phyloP scores from a whole-genome alignment of 805 yeast species.

The Cyberlindnera mississippiensis region DNA sequence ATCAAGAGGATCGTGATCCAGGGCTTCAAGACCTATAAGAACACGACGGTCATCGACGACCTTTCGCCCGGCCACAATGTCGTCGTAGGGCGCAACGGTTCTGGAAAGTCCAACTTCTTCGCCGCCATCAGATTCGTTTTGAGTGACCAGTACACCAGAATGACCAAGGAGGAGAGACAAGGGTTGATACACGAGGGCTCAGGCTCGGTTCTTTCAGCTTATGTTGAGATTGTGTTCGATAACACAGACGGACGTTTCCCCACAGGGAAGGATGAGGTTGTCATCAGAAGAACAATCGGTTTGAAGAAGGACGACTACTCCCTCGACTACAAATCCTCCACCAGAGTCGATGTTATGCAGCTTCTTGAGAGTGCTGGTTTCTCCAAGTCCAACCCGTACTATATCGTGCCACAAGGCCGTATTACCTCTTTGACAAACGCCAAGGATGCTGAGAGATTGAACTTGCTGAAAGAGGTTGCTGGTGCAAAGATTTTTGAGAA shows the following conservation, averaged over 20 bases:
- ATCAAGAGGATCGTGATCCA: constrained; percentile 64
- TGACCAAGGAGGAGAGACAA: constrained; percentile 81
- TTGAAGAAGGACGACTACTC: constrained; percentile 88
- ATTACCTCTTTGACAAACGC: constrained; percentile 87
- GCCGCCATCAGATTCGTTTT: constrained; percentile 92
- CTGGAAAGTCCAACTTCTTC: constrained; percentile 93
- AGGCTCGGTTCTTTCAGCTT: constrained; percentile 86
- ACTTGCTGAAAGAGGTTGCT: constrained; percentile 83
- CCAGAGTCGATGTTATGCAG: constrained; percentile 76
- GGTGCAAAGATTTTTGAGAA: constrained; percentile 91
- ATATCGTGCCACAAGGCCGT: constrained; percentile 95
- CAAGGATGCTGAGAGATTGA: constrained; percentile 75
- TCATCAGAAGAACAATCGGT: constrained; percentile 87
- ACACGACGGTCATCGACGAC: constrained; percentile 70
- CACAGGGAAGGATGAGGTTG: constrained; percentile 55
- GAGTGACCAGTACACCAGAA: constrained; percentile 82
- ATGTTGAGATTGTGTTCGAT: constrained; percentile 85
- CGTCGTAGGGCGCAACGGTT: constrained; percentile 90
- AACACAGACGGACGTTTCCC: constrained; percentile 69
- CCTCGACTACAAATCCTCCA: constrained; percentile 72
- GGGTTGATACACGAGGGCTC: constrained; percentile 88
- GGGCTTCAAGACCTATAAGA: constrained; percentile 91
- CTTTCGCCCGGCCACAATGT: constrained; percentile 83
- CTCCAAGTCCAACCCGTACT: constrained; percentile 85
- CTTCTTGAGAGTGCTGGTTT: constrained; percentile 89